Percentiles rank a stretch among this genome's conserved stretches.
Conservation (phyloP, 306 rosid genomes). For the Dryas drummondii region DNA sequence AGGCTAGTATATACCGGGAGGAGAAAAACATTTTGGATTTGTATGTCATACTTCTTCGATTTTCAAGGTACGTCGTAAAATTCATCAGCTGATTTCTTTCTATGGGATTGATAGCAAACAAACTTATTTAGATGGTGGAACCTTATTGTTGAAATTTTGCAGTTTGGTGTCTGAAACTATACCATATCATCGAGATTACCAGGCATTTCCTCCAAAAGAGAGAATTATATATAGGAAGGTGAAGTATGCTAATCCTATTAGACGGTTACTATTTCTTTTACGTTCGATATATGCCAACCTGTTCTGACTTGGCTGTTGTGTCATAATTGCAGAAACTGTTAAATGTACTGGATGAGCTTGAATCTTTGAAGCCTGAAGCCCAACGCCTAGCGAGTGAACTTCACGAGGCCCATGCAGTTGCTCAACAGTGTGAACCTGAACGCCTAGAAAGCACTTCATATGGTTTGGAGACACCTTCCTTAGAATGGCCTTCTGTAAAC, state of each 20-base stretch:
- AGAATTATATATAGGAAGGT: constrained; percentile 62
- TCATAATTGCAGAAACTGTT: constrained; percentile 50
- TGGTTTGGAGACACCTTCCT: constrained; percentile 36
- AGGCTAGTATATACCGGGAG: constrained; percentile 79
- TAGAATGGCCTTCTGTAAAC: constrained; percentile 54
- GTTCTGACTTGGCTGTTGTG: constrained; percentile 21
- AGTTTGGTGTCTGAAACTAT: constrained; percentile 98
- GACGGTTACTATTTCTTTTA: background rate
- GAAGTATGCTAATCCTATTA: constrained; percentile 21
- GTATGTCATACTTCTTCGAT: constrained; percentile 88
- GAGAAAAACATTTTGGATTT: constrained; percentile 87
- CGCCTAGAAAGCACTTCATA: constrained; percentile 38
- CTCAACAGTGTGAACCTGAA: constrained; percentile 41
- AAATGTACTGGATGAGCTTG: constrained; percentile 71
- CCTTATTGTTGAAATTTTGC: constrained; percentile 10
- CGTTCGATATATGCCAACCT: constrained; percentile 10
- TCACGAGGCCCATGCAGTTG: constrained; percentile 40
- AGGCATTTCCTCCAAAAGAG: constrained; percentile 50
- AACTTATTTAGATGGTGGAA: background rate
- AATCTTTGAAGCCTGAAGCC: constrained; percentile 70
- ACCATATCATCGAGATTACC: constrained; percentile 85
- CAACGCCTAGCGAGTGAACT: constrained; percentile 45
- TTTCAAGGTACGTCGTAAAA: constrained; percentile 59
- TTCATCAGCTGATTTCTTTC: constrained; percentile 10
- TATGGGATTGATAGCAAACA: background rate